Conservation (phyloP, 2,329 filamentous ascomycete genomes). For the Pseudopyricularia javanii region DNA sequence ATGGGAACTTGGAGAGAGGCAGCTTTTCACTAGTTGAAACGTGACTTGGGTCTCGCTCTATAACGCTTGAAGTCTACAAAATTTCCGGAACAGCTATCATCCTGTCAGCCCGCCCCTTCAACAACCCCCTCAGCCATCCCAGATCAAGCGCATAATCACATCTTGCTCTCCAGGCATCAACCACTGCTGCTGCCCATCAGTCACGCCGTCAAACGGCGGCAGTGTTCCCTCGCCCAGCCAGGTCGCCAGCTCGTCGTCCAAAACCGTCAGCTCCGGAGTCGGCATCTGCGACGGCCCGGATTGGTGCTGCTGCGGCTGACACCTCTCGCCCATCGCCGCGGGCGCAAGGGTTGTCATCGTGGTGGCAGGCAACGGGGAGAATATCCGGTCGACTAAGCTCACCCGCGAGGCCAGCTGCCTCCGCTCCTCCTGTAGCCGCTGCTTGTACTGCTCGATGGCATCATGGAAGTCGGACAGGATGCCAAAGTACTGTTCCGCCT, state of each 20-base stretch:
- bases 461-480: slow-evolving; percentile 9
- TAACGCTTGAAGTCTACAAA: no score
- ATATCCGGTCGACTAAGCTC: background rate
- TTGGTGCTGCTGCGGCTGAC: background rate
- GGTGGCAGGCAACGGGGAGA: background rate
- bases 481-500: slow-evolving; percentile 9
- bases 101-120: no score
- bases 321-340: background rate
- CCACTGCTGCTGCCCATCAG: background rate
- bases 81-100: no score
- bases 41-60: no score
- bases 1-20: no score
- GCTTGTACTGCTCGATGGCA: slow-evolving; percentile 7
- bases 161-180: background rate
- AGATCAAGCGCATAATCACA: background rate
- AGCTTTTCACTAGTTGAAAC: no score
- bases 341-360: background rate
- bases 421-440: background rate
- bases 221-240: background rate
- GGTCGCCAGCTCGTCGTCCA: background rate
- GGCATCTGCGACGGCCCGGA: background rate
- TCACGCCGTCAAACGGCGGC: background rate
- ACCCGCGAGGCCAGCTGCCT: background rate
- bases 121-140: background rate
- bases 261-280: background rate